Conservation (phyloP, 768 basidiomycete genomes). For the Auricularia sp. region DNA sequence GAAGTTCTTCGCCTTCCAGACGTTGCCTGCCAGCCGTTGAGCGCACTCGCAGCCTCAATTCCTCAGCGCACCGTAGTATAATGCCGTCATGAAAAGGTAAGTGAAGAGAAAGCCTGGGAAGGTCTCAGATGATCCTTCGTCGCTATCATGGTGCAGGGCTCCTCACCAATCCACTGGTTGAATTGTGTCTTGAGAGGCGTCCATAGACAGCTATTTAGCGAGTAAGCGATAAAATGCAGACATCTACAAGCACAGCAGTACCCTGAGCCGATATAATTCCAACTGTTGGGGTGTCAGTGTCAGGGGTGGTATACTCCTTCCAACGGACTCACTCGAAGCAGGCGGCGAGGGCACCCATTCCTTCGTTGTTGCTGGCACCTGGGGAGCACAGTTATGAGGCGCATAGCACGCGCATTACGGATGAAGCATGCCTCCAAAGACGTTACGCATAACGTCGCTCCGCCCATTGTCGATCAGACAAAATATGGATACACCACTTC, state of each 20-base stretch:
- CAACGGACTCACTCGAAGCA: constrained; percentile 11
- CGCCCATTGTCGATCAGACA: constrained; percentile 22
- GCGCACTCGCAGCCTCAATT: not conserved
- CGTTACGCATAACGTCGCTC: constrained; percentile 23
- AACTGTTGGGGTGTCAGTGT: not conserved
- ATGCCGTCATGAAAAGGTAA: constrained; percentile 16
- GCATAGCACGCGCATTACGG: not conserved
- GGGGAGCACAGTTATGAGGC: not conserved
- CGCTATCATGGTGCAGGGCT: no score
- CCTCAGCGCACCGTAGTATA: constrained; percentile 13
- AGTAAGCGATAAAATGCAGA: not conserved
- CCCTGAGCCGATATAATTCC: constrained; percentile 15
- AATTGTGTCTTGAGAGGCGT: constrained; percentile 21
- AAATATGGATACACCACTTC: constrained; percentile 21
- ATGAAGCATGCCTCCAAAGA: constrained; percentile 24
- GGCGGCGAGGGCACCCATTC: constrained; percentile 13
- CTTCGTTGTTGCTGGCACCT: not conserved
- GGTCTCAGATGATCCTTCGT: not conserved
- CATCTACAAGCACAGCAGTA: not conserved
- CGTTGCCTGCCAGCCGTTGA: constrained; percentile 6
- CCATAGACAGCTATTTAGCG: constrained; percentile 15
- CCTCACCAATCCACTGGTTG: constrained; percentile 14
- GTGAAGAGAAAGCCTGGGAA: constrained; percentile 8
- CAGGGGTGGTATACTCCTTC: not conserved
- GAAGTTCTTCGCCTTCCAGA: constrained; percentile 21